These are phyloP conservation scores for Trichoderma citrinoviride DNA, from an alignment of 2,329 filamentous ascomycete species.

Conservation along the genomic window DNA sequence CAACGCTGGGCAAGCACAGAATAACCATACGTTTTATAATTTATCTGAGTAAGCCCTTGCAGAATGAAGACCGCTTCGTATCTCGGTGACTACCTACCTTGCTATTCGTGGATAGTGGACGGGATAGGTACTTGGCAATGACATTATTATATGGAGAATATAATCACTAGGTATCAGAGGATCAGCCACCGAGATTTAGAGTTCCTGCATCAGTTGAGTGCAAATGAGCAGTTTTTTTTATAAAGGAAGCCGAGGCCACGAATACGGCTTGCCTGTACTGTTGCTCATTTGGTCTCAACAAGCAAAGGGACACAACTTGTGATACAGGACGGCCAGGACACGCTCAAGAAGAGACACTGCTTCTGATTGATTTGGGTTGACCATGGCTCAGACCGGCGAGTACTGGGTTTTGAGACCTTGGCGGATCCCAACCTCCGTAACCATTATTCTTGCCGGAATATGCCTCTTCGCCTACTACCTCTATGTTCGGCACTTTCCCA, in stretches of 20 bases:
- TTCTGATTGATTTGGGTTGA: not conserved
- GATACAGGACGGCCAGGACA: not conserved
- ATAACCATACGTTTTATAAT: too few relatives aligned
- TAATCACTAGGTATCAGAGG: not conserved
- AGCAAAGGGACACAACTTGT: not conserved
- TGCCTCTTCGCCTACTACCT: not conserved
- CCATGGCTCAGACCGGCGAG: not conserved
- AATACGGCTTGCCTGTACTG: not conserved
- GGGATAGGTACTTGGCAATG: not conserved
- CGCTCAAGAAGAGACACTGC: not conserved
- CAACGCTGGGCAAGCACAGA: too few relatives aligned
- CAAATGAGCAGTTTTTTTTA: too few relatives aligned
- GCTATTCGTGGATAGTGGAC: not conserved
- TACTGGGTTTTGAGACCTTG: not conserved
- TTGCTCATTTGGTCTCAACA: not conserved
- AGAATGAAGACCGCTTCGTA: not conserved
- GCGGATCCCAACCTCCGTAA: not conserved
- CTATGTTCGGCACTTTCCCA: not conserved
- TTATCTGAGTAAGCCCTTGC: slow-evolving; percentile 6
- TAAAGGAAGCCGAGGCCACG: not conserved
- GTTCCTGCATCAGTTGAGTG: not conserved
- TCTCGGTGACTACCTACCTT: not conserved
- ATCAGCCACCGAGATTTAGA: not conserved
- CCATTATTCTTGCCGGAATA: not conserved
- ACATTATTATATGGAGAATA: not conserved